Base-by-base conservation (phyloP, 805 yeast species). In the Kodamaea neixiangensis region DNA sequence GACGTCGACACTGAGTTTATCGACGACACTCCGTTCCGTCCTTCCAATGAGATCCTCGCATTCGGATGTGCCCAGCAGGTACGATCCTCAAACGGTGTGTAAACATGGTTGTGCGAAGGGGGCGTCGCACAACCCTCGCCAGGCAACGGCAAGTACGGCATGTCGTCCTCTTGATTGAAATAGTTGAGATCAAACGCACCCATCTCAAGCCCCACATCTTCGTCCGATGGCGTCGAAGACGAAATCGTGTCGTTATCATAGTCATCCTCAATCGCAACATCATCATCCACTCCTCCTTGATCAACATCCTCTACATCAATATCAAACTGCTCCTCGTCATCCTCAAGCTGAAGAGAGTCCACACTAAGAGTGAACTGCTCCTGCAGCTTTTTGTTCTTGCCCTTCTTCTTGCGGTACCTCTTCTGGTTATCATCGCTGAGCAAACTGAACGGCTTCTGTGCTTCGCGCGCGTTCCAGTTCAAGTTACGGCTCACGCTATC, bases 391-490 rank as follows among this genome's bases (percentile, higher is more conserved):
- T 44, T 34, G 9, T 45, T 45, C 34, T 44, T 48, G n/a, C 37
- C 35, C 34, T 49, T 55, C 42, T 41, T 49, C 35, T 52, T 58
- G 29, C 46, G 45, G 48, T 58, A 57, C 45, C 55, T 52, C 73
- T 58, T 77, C 74, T 60, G 57, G 61, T 82, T 84, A 65, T 80
- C 78, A 21, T 78, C 82, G 37, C 86, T 80, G 33, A 83, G 65
- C 58, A 80, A 67, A 4, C 78, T 79, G 64, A 89, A 87, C 3
- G 96, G 86, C 60, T 89, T 89, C 64, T 93, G 97, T 50, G 84
- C 84, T 63, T 90, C 94, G 57, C 97, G 79, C 21, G 81, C 90
- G 65, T 93, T 93, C 99, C 99, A 94, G 64, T 93, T 90, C 63
- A 94, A 71, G 22, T 96, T 85, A 59, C 96, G 75, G 66, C 93